Conservation (phyloP, 2,329 filamentous ascomycete species). For the Beauveria varroae region DNA sequence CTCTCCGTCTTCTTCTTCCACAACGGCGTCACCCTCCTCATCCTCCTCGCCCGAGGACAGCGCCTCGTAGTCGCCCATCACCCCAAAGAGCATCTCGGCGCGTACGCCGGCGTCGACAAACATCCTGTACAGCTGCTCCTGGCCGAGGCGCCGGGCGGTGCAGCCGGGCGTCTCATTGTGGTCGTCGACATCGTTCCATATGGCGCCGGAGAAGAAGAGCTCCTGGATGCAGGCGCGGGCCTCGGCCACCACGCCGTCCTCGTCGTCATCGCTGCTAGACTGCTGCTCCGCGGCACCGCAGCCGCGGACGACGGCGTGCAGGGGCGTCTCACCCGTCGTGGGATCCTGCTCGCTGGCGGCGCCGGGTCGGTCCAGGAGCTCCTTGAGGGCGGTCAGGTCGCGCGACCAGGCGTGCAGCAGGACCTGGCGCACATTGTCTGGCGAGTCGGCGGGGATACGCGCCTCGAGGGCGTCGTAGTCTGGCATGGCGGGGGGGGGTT, state of each 20-base stretch:
- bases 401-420: constrained; percentile 50
- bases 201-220: constrained; percentile 79
- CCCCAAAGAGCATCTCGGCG: constrained; percentile 76
- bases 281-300: constrained; percentile 37
- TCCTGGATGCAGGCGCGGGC: constrained; percentile 64
- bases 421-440: constrained; percentile 41
- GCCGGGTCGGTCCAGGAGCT: constrained; percentile 57
- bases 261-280: constrained; percentile 22
- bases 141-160: constrained; percentile 63
- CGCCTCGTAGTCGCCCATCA: constrained; percentile 74
- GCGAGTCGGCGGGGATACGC: constrained; percentile 47
- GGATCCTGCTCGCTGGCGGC: constrained; percentile 73
- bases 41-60: constrained; percentile 53
- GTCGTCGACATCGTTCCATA: constrained; percentile 92
- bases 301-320: constrained; percentile 84
- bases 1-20: constrained; percentile 26
- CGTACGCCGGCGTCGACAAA: constrained; percentile 87
- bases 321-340: constrained; percentile 75
- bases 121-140: constrained; percentile 65
- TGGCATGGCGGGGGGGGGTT: constrained; percentile 17
- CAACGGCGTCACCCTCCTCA: constrained; percentile 39
- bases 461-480: constrained; percentile 41
- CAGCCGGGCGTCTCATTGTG: constrained; percentile 89
- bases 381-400: constrained; percentile 59
- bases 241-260: constrained; percentile 43